Base-by-base conservation (phyloP, 352 stramenopile genomes). In the Phytophthora pseudosyringae region DNA sequence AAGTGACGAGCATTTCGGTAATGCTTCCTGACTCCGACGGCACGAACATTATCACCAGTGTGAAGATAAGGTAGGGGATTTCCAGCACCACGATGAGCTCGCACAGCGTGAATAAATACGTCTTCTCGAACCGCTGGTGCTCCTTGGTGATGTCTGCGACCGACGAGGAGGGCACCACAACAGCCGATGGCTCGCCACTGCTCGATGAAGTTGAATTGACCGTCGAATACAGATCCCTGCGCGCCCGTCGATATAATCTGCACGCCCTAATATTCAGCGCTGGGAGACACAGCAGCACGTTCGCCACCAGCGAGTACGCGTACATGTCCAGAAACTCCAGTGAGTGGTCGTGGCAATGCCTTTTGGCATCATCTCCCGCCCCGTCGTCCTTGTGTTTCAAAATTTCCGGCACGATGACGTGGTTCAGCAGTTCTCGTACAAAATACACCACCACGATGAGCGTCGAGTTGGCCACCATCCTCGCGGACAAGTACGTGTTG, bases 61-160 rank as follows among this genome's bases (percentile, higher is more conserved):
- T 81, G 61, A 76, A 76, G 31, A 91, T 60, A 29, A 94, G 52
- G 55, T 88, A 91, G 35, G 82, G 69, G 51, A 93, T 92, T 61
- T 94, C 82, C 13, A 86, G 32, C 33, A 94, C 83, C 69, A 94
- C 86, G 41, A 91, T 75, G 11, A 92, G 9, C 48, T 94, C 83
- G n/a, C 86, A 89, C 10, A 88, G 38, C n/a, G 79, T 83, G 52
- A 92, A 88, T 13, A 94, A 64, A 45, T 76, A 75, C 16, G 83
- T 93, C 70, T 92, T 94, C 59, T 79, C 75, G 36, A 80, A 75
- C 31, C 82, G 84, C 36, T 74, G 62, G 16, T 86, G 69, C 38
- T 81, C 67, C 18, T 88, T 70, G 13, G 81, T 76, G 3, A 72
- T 67, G n/a, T 78, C 58, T 7, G 53, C 52, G 15, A 61, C 47